Conservation (phyloP, 139 green algal species). For the Axilococcus clingmanii region DNA sequence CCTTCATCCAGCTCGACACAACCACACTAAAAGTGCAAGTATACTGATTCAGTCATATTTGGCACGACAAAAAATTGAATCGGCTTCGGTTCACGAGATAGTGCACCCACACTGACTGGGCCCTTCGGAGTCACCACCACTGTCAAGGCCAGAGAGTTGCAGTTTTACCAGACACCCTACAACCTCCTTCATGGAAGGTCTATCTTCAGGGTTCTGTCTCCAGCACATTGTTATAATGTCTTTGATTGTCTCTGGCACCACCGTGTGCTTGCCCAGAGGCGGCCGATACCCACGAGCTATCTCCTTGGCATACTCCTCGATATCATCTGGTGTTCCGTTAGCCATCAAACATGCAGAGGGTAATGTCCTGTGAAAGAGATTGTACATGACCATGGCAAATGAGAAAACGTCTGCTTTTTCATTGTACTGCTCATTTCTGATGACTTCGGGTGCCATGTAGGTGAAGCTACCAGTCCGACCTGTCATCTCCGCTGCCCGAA, state of each 20-base stretch:
- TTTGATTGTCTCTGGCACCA: no score
- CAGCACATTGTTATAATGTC: slow-evolving; percentile 9
- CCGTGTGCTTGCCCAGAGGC: no score
- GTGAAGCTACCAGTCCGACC: slow-evolving; percentile 22
- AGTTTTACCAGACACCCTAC: no score
- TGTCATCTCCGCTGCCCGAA: slow-evolving; percentile 27
- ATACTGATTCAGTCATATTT: no score
- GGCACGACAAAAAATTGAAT: no score
- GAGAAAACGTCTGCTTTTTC: slow-evolving; percentile 67
- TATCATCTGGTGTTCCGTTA: slow-evolving; percentile 17
- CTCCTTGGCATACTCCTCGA: slow-evolving; percentile 15
- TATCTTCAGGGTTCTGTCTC: slow-evolving; percentile 13
- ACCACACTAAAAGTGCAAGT: no score
- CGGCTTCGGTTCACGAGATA: no score
- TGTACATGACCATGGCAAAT: slow-evolving; percentile 69
- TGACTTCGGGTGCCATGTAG: slow-evolving; percentile 29
- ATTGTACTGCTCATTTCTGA: slow-evolving; percentile 41
- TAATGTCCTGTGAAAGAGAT: slow-evolving; percentile 54
- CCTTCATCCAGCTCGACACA: no score
- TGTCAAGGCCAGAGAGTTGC: no score
- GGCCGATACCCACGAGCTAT: slow-evolving; percentile 32
- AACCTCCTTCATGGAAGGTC: slow-evolving; percentile 49
- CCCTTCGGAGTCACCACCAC: no score
- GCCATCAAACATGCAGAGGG: slow-evolving; percentile 48
- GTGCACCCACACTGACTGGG: no score